phyloP scores from a whole-genome alignment of 495 filamentous ascomycete species.

The Chlorociboria aeruginascens region DNA sequence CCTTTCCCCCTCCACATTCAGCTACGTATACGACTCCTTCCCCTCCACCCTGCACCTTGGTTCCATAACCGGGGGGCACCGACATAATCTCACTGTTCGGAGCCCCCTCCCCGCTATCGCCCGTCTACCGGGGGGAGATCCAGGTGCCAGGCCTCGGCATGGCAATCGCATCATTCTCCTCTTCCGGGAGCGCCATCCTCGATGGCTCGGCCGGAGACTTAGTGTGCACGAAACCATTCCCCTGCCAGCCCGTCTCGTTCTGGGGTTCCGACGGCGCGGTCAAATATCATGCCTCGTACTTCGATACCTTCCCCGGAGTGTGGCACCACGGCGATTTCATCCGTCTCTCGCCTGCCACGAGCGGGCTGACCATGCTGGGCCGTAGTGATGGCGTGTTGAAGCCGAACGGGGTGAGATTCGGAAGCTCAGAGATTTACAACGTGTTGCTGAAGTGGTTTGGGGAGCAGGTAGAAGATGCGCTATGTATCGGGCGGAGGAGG shows the following conservation, averaged over 20 bases:
- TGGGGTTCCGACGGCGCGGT: constrained; percentile 60
- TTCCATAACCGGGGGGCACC: constrained; percentile 66
- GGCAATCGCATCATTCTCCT: constrained; percentile 71
- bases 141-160: constrained; percentile 86
- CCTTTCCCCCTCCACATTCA: constrained; percentile 83
- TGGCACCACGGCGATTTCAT: constrained; percentile 98
- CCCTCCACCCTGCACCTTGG: constrained; percentile 45
- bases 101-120: constrained; percentile 70
- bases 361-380: constrained; percentile 60
- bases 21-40: constrained; percentile 74
- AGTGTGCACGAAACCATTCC: constrained; percentile 78
- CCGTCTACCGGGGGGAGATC: constrained; percentile 79
- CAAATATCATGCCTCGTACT: constrained; percentile 75
- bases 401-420: constrained; percentile 75
- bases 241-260: constrained; percentile 82
- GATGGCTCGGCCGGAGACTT: constrained; percentile 75
- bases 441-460: constrained; percentile 57
- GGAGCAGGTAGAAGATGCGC: constrained; percentile 44
- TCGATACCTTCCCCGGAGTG: constrained; percentile 57
- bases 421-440: constrained; percentile 69
- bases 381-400: constrained; percentile 85
- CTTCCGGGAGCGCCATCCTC: constrained; percentile 36
- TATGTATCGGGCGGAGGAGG: constrained; percentile 64
- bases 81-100: constrained; percentile 93
- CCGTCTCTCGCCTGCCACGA: constrained; percentile 57